Evolutionary conservation across 1,284 basidiomycete species (phyloP), one percentile per base, ranked within the genome.

Genomic region (Kalmanozyma brasiliensis): DNA sequence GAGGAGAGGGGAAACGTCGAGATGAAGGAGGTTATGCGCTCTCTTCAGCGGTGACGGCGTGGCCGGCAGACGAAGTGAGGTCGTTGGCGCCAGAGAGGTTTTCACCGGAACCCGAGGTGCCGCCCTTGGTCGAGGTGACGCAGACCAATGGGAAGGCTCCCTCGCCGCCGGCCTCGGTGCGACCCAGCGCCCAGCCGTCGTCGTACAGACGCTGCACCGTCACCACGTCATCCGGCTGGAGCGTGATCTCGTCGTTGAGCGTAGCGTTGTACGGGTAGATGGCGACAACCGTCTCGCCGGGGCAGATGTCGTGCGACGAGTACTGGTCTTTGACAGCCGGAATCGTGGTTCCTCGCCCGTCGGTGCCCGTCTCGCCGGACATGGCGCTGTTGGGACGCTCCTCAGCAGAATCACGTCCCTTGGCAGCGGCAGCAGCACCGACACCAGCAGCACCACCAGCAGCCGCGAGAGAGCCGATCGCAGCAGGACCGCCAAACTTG

Each of bases 191-290:
- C 77, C 77, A 79, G 19, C 77, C 77, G 42, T 79, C 77, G 45
- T 79, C 77, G 52, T 77, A 79, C 9, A 79, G 52, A 22, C 77
- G 56, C 51, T 74, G 57, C 1, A 79, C 73, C 14, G 57, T 76
- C 23, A 79, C 48, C 10, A 70, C 73, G 23, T 77, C 72, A 47
- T 78, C 75, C 10, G 74, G 74, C 36, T 72, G 65, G 24, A 79
- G 57, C 19, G 69, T 77, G 30, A 79, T 62, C 65, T 79, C 77
- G 52, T 79, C 77, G 51, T 71, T 72, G 26, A 79, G 61, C n/a
- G 66, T 64, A 19, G 77, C 77, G 38, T 76, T 72, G 65, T 79
- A 79, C 20, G 75, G 77, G 69, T 79, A 79, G 56, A 79, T 76
- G 47, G 76, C 75, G 23, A 79, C 67, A 17, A 79, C 76, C 3